Evolutionary conservation across 2,329 filamentous ascomycete genomes (phyloP).

Genomic region (Phaeophleospora eucalypticola): DNA sequence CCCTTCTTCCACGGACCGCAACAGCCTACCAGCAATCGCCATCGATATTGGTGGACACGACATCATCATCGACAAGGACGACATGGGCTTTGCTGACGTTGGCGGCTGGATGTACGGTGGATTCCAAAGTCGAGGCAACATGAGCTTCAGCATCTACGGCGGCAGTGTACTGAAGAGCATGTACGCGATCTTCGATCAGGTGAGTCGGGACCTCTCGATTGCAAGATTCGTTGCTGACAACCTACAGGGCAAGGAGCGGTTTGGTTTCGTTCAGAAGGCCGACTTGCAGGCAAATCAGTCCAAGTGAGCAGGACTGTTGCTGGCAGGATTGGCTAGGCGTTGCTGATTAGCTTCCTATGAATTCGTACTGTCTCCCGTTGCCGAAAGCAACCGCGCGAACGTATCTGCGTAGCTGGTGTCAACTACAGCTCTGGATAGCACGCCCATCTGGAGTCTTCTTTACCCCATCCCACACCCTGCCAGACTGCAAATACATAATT

Average conservation of each 20-base stretch:
- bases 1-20: conserved; percentile 49
- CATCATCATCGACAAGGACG: conserved; percentile 60
- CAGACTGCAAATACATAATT: not conserved
- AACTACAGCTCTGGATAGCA: too few relatives aligned
- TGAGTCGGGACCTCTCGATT: not conserved
- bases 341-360: too few relatives aligned
- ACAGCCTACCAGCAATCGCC: conserved; percentile 57
- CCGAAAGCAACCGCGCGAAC: too few relatives aligned
- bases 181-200: conserved; percentile 63
- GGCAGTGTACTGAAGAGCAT: conserved; percentile 62
- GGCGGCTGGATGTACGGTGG: conserved; percentile 59
- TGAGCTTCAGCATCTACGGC: conserved; percentile 61
- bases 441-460: too few relatives aligned
- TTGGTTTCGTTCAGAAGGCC: conserved; percentile 53
- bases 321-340: too few relatives aligned
- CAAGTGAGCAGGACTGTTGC: too few relatives aligned
- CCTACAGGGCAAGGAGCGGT: conserved; percentile 47
- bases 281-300: conserved; percentile 5
- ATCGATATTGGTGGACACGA: conserved; percentile 61
- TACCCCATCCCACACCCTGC: too few relatives aligned
- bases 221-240: not conserved
- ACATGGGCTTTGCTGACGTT: conserved; percentile 56
- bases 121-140: conserved; percentile 59
- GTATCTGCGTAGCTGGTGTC: too few relatives aligned
- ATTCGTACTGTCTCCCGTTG: too few relatives aligned